phyloP scores from a whole-genome alignment of 2,329 filamentous ascomycete genomes.

The Scedosporium minutisporum region DNA sequence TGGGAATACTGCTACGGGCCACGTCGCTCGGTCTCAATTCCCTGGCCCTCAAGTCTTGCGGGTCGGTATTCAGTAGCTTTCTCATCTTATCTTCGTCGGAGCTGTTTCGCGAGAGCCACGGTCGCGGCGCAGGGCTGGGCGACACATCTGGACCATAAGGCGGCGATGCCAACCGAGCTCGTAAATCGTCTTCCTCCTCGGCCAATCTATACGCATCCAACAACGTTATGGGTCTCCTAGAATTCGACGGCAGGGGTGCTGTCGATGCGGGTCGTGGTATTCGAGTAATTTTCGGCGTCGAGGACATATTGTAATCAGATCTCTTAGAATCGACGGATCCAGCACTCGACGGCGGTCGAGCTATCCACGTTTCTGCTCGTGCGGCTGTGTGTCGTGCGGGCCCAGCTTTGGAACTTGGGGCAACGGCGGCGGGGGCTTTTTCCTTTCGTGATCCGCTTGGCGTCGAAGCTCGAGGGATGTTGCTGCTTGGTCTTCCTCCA shows the following conservation, averaged over 20 bases:
- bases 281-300: constrained; percentile 20
- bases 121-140: constrained; percentile 40
- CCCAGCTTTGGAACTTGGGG: background rate
- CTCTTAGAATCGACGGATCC: background rate
- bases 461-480: background rate
- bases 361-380: background rate
- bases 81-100: constrained; percentile 22
- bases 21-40: background rate
- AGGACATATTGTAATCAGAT: background rate
- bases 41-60: constrained; percentile 19
- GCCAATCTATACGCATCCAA: constrained; percentile 30
- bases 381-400: background rate
- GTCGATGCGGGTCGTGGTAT: constrained; percentile 20
- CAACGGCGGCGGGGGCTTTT: background rate
- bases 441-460: background rate
- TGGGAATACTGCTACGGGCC: background rate
- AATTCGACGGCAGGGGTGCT: constrained; percentile 9
- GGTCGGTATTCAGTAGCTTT: constrained; percentile 18
- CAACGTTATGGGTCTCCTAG: constrained; percentile 24
- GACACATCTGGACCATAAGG: constrained; percentile 28
- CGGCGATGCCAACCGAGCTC: constrained; percentile 1
- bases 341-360: background rate
- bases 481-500: background rate
- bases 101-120: constrained; percentile 26
- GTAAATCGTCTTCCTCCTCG: constrained; percentile 17